Evolutionary conservation across 495 filamentous ascomycete genomes (phyloP).

Genomic region (Hypoxylon lienhwacheense): DNA sequence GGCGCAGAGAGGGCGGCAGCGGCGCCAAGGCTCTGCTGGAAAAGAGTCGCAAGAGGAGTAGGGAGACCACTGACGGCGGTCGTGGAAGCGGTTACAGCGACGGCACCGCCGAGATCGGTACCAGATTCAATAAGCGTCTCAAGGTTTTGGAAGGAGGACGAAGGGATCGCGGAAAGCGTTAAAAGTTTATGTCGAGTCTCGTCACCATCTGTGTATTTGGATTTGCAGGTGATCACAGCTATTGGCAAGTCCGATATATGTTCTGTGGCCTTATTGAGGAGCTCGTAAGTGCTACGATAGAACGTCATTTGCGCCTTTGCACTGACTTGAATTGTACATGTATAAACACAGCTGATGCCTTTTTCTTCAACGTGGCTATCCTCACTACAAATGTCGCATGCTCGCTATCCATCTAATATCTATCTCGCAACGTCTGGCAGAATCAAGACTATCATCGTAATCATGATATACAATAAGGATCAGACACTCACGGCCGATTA

Average conservation of each 20-base stretch:
- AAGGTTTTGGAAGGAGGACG: constrained; percentile 66
- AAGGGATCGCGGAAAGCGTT: constrained; percentile 54
- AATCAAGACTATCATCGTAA: too few relatives aligned
- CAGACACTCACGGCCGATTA: too few relatives aligned
- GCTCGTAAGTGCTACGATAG: too few relatives aligned
- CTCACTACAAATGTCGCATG: too few relatives aligned
- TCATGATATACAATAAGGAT: too few relatives aligned
- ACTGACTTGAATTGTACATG: too few relatives aligned
- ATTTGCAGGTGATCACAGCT: constrained; percentile 52
- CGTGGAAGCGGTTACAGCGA: constrained; percentile 53
- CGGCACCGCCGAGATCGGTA: constrained; percentile 56
- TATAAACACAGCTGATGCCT: too few relatives aligned
- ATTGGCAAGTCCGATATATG: not conserved
- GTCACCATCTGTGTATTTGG: constrained; percentile 52
- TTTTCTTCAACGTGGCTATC: too few relatives aligned
- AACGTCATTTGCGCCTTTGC: too few relatives aligned
- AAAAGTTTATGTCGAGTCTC: not conserved
- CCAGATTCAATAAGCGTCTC: constrained; percentile 71
- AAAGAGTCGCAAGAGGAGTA: constrained; percentile 75
- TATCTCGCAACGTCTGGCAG: too few relatives aligned
- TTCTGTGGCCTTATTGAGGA: not conserved
- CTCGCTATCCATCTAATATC: too few relatives aligned
- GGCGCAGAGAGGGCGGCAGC: constrained; percentile 54
- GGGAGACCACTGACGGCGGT: constrained; percentile 59
- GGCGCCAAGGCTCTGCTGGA: constrained; percentile 66